Percentiles rank a stretch among this genome's conserved stretches.
Conservation (phyloP, 495 filamentous ascomycete genomes). For the Beverwykella pulmonaria region DNA sequence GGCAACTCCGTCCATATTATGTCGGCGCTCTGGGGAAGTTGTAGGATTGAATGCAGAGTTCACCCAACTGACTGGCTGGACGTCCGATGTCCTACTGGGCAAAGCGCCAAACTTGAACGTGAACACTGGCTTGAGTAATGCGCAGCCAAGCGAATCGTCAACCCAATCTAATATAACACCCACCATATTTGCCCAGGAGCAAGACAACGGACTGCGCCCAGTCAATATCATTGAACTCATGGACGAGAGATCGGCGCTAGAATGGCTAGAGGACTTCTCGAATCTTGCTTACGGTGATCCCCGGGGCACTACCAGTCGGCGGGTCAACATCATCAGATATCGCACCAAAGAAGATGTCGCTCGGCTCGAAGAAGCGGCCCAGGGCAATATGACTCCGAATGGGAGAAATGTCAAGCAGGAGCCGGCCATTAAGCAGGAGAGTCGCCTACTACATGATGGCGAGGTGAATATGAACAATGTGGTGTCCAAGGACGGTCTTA, state of each 20-base stretch:
- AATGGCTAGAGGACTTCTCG: conserved; percentile 96
- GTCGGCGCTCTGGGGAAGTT: conserved; percentile 88
- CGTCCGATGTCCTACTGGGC: conserved; percentile 84
- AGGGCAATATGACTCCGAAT: conserved; percentile 18
- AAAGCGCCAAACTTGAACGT: conserved; percentile 87
- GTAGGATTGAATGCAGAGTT: conserved; percentile 94
- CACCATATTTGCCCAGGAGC: conserved; percentile 39
- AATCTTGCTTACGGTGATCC: conserved; percentile 88
- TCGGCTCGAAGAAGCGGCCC: conserved; percentile 36
- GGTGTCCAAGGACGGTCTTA: conserved; percentile 83
- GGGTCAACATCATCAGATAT: conserved; percentile 89
- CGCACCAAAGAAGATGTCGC: conserved; percentile 69
- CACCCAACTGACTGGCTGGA: conserved; percentile 90
- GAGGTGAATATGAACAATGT: conserved; percentile 74
- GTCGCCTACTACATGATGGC: conserved; percentile 60
- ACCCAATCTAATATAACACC: conserved; percentile 48
- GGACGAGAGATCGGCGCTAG: conserved; percentile 88
- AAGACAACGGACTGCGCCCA: conserved; percentile 57
- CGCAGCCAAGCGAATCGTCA: conserved; percentile 41
- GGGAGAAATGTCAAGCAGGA: conserved; percentile 23
- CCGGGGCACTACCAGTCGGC: conserved; percentile 76
- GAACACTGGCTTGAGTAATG: conserved; percentile 62
- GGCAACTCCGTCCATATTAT: conserved; percentile 88
- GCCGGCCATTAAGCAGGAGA: conserved; percentile 47
- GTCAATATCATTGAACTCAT: conserved; percentile 90